Conservation (phyloP, 129 eudicot species). For the Saussurea involucrata region DNA sequence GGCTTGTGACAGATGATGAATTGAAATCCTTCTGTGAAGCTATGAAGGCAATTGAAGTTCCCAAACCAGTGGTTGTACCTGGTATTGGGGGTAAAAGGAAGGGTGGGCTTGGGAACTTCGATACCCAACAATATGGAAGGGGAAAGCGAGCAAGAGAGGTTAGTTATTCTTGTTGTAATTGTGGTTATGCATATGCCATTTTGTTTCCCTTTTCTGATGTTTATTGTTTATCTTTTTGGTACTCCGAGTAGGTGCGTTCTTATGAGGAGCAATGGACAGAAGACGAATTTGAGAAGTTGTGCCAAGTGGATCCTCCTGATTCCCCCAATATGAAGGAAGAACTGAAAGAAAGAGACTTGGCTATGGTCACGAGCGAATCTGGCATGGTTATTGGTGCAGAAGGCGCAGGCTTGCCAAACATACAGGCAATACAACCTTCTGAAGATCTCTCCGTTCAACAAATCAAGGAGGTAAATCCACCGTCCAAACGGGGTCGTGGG, state of each 20-base stretch:
- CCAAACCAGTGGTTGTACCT: slow-evolving; percentile 40
- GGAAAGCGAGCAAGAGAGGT: slow-evolving; percentile 99
- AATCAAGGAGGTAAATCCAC: slow-evolving; percentile 52
- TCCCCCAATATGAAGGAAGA: slow-evolving; percentile 57
- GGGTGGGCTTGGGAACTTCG: slow-evolving; percentile 74
- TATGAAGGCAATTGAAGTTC: slow-evolving; percentile 67
- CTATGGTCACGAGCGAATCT: slow-evolving; percentile 26
- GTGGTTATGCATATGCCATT: not conserved
- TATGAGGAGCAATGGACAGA: slow-evolving; percentile 99
- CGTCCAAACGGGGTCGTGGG: slow-evolving; percentile 88
- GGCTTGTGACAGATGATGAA: slow-evolving; percentile 81
- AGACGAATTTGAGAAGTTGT: slow-evolving; percentile 88
- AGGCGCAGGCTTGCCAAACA: slow-evolving; percentile 19
- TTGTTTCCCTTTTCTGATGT: slow-evolving; percentile 4
- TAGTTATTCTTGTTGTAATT: slow-evolving; percentile 16
- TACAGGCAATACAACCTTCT: slow-evolving; percentile 24
- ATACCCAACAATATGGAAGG: slow-evolving; percentile 91
- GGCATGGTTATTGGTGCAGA: slow-evolving; percentile 33
- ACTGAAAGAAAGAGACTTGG: slow-evolving; percentile 35
- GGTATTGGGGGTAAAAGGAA: slow-evolving; percentile 68
- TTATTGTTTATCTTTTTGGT: not conserved
- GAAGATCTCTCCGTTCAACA: slow-evolving; percentile 27
- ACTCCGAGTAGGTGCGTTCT: slow-evolving; percentile 71
- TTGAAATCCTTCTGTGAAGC: slow-evolving; percentile 74
- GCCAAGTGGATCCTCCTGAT: slow-evolving; percentile 73